Percentiles rank a stretch among this genome's conserved stretches.
phyloP scores from a whole-genome alignment of 139 green algal genomes.

The Picochlorum sp. region DNA sequence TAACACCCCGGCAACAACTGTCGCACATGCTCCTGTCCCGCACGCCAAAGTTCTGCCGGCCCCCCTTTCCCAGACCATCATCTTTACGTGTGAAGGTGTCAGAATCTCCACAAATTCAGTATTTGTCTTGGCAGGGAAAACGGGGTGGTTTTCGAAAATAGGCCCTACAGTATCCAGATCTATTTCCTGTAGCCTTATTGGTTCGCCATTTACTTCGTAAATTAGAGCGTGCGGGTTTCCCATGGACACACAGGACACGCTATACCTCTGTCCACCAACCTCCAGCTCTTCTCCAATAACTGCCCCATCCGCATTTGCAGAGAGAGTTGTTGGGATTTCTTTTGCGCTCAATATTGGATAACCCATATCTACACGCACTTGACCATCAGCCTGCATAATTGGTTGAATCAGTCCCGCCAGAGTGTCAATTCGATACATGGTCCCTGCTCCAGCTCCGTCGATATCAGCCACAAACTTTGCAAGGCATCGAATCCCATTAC shows the following conservation, averaged over 20 bases:
- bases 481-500: slow-evolving; percentile 96
- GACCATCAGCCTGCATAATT: slow-evolving; percentile 70
- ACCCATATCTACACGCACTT: slow-evolving; percentile 94
- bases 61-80: slow-evolving; percentile 96
- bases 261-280: slow-evolving; percentile 64
- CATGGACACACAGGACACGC: slow-evolving; percentile 89
- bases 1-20: slow-evolving; percentile 92
- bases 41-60: slow-evolving; percentile 91
- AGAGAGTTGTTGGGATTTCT: slow-evolving; percentile 76
- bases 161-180: slow-evolving; percentile 65
- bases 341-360: slow-evolving; percentile 65
- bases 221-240: slow-evolving; percentile 93
- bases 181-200: slow-evolving; percentile 68
- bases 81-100: slow-evolving; percentile 58
- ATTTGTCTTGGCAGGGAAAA: slow-evolving; percentile 91
- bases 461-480: slow-evolving; percentile 81
- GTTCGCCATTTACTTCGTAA: slow-evolving; percentile 51
- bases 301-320: slow-evolving; percentile 37
- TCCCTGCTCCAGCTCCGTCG: slow-evolving; percentile 29
- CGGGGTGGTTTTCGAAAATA: slow-evolving; percentile 78
- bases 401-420: slow-evolving; percentile 91
- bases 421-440: slow-evolving; percentile 75
- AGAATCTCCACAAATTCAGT: slow-evolving; percentile 65
- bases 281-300: slow-evolving; percentile 61
- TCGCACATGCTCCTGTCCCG: slow-evolving; percentile 92